Evolutionary conservation across 2,329 filamentous ascomycete species (phyloP), one percentile per base, ranked within the genome.

Genomic region (Diplodia seriata): DNA sequence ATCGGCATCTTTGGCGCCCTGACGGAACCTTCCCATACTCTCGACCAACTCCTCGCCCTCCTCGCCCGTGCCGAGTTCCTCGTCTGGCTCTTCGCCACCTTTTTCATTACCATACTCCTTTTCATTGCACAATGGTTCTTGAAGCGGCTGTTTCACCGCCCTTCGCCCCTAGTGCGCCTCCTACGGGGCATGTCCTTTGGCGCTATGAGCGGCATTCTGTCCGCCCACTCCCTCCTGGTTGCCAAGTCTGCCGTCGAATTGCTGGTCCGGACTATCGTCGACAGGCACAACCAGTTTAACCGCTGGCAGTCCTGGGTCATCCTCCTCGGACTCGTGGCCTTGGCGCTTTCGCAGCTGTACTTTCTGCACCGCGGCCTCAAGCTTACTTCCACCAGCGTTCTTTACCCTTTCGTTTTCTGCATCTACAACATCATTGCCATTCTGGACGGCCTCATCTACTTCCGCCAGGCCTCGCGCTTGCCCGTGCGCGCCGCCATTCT

Each of bases 391-490:
- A 98, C 95, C 26, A 97, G 93, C 74, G 91, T 98, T 70, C 85
- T 99, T 72, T 99, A 99, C 79, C 95, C 95, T 5, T 90, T 98
- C 73, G 94, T 98, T 49, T 99, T 99, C 81, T 99, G 95, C 85
- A 89, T 98, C 71, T 99, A 98, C 85, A 99, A 99, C 84, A 97
- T 99, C 75, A 94, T 98, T 75, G 95, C 95, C 72, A 99, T 99
- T 73, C 84, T 98, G 72, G 95, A 99, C 80, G 95, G 95, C 38
- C 85, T 99, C 72, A 97, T 99, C 74, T 99, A 98, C 81, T 99
- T 98, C 81, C 87, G 91, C 73, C 95, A 99, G 80, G 91, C 90
- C 65, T 90, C 93, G 71, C 86, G 91, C 67, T 88, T 99, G 70
- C 89, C 90, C 18, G 85, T 88, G 0, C 80, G 95, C 2, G 90